Base-by-base conservation (phyloP, 129 eudicot species). In the Tagetes erecta region DNA sequence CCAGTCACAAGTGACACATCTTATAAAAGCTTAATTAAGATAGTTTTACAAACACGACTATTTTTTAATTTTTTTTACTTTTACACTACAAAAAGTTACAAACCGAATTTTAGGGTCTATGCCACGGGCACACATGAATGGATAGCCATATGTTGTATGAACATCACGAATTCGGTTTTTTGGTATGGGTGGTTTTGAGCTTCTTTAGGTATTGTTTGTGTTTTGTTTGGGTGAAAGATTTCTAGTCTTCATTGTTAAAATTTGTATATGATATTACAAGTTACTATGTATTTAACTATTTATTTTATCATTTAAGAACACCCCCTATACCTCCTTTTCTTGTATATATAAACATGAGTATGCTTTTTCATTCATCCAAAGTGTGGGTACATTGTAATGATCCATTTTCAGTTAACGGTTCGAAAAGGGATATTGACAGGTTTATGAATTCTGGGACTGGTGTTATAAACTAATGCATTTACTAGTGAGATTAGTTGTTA, bases 241-340 rank as follows among this genome's bases (percentile, higher is more conserved):
- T 75, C 4, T 55, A 3, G 33, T 14, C 51, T 6, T 60, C 12
- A 39, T n/a, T 45, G 58, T 34, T 36, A 74, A 40, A 63, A 14
- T 77, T 37, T 36, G 68, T 76, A 49, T 68, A 30, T 45, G 50
- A 58, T 68, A 35, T 68, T 30, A 46, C 39, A 20, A 62, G 27
- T 63, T 60, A 33, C 47, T 6, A 53, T 68, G 27, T 9, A 45
- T 42, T 68, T 45, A 3, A 42, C 44, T 9, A 45, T 42, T 68
- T 45, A 3, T 56, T 56, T 56, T 52, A 8, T 47, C 5, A 36
- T 59, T 41, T 37, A 14, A 36, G 75, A 35, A 50, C 46, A n/a
- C 67, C 40, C 20, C 3, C 34, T 8, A 14, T n/a, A 11, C 8
- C 11, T 50, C n/a, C 47, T 64, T 64, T 74, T 49, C 31, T 6